A percentile compares a stretch with the other conserved stretches of the same genome.
These are phyloP conservation scores for Cordyceps javanica DNA, from an alignment of 2,329 filamentous ascomycete species.

Conservation along the genomic window DNA sequence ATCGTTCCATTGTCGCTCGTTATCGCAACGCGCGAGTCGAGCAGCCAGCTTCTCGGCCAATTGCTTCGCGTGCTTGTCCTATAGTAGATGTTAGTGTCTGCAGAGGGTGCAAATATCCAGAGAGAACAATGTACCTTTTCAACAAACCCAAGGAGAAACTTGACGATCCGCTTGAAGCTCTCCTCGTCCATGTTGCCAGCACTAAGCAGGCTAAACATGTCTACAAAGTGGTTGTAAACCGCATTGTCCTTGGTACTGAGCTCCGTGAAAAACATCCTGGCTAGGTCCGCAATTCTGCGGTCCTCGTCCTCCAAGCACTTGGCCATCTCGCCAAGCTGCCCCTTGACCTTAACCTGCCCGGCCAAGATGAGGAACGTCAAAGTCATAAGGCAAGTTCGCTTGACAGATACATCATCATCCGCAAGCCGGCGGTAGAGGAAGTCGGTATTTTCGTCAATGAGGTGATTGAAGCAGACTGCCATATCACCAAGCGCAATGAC, in stretches of 20 bases:
- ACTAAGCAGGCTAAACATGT: slow-evolving; percentile 93
- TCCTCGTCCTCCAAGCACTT: slow-evolving; percentile 98
- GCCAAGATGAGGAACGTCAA: slow-evolving; percentile 94
- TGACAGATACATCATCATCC: slow-evolving; percentile 82
- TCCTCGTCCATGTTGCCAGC: slow-evolving; percentile 79
- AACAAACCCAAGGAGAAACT: slow-evolving; percentile 91
- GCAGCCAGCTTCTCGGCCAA: slow-evolving; percentile 88
- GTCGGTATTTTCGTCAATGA: slow-evolving; percentile 98
- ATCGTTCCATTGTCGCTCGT: slow-evolving; percentile 94
- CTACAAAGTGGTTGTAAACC: slow-evolving; percentile 98
- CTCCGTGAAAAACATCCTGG: slow-evolving; percentile 97
- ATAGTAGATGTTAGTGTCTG: slow-evolving; percentile 16
- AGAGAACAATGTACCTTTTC: slow-evolving; percentile 67
- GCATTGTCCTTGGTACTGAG: slow-evolving; percentile 97
- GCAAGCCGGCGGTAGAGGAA: slow-evolving; percentile 93
- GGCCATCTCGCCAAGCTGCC: slow-evolving; percentile 96
- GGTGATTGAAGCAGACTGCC: slow-evolving; percentile 98
- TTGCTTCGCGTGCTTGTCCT: slow-evolving; percentile 97
- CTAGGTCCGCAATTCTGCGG: slow-evolving; percentile 86
- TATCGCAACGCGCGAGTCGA: slow-evolving; percentile 77
- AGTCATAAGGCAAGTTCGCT: slow-evolving; percentile 97
- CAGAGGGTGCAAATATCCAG: slow-evolving; percentile 9
- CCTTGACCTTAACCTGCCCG: slow-evolving; percentile 98
- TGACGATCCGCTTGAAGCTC: slow-evolving; percentile 77
- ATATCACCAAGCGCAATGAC: slow-evolving; percentile 97